These are phyloP conservation scores for Zalaria sp. DNA, from an alignment of 2,329 filamentous ascomycete species.

Conservation along the genomic window DNA sequence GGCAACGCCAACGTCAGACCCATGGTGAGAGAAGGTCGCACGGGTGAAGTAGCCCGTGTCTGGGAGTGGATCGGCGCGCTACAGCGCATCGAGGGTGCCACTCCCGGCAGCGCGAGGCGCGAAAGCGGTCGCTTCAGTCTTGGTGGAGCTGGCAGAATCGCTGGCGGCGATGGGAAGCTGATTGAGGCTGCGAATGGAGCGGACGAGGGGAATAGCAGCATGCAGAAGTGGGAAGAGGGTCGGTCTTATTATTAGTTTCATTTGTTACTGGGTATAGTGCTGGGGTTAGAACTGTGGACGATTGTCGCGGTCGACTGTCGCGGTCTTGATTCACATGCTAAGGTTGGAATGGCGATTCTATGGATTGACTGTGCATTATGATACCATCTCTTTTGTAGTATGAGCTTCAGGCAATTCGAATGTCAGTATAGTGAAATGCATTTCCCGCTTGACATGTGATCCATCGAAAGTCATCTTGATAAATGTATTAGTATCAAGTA, in stretches of 20 bases:
- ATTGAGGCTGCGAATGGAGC: slow-evolving; percentile 2
- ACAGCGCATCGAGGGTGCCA: slow-evolving; percentile 15
- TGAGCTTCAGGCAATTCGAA: too few species aligned
- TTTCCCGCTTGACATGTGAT: too few species aligned
- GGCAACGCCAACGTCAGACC: slow-evolving; percentile 82
- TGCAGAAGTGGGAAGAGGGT: slow-evolving; percentile 32
- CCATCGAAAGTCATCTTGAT: too few species aligned
- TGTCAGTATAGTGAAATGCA: too few species aligned
- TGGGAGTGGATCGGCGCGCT: slow-evolving; percentile 58
- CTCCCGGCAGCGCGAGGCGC: slow-evolving; percentile 9
- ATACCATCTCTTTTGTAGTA: too few species aligned
- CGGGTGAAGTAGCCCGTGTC: slow-evolving; percentile 42
- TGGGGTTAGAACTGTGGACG: too few species aligned
- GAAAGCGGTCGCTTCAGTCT: slow-evolving; percentile 16
- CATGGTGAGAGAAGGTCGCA: slow-evolving; percentile 50
- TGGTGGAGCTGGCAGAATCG: slow-evolving; percentile 9
- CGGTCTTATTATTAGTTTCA: slow-evolving; percentile 28
- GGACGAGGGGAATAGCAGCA: slow-evolving; percentile 16
- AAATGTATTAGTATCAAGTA: too few species aligned
- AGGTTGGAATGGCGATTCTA: too few species aligned
- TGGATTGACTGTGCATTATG: too few species aligned
- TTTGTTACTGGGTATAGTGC: background rate
- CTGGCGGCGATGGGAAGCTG: slow-evolving; percentile 4
- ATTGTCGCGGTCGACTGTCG: too few species aligned
- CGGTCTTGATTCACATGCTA: too few species aligned